Percentiles rank a stretch among this genome's conserved stretches.
Evolutionary conservation across 1,139 yeast species (phyloP).

Genomic region (Saccharomycopsis hybrid): DNA sequence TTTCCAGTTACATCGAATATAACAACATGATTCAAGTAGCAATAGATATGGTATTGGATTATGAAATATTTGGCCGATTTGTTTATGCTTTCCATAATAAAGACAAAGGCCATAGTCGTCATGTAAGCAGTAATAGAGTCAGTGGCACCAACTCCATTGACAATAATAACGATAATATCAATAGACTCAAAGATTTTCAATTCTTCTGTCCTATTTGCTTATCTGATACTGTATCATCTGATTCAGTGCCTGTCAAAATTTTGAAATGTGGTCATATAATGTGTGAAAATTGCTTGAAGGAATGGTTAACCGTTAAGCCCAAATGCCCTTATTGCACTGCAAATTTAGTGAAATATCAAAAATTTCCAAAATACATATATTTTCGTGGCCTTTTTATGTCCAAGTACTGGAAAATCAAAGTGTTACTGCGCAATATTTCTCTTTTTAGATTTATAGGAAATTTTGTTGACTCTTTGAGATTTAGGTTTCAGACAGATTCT

Average conservation of each 20-base stretch:
- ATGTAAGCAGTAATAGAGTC: background rate
- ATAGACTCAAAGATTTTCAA: background rate
- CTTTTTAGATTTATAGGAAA: too few species aligned
- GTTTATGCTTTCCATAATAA: background rate
- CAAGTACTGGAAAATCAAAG: constrained; percentile 16
- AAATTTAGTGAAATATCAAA: constrained; percentile 2
- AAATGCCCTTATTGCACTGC: constrained; percentile 19
- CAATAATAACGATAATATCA: background rate
- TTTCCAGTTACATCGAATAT: constrained; percentile 4
- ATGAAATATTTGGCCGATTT: constrained; percentile 6
- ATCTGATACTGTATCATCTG: constrained; percentile 4
- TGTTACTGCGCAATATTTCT: background rate
- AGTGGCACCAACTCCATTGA: background rate
- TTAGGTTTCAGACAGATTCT: too few species aligned
- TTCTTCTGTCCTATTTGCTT: constrained; percentile 18
- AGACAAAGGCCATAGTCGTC: background rate
- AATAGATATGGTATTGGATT: constrained; percentile 8
- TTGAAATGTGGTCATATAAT: constrained; percentile 18
- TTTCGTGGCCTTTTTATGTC: constrained; percentile 15
- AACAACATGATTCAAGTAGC: constrained; percentile 12
- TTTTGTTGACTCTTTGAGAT: too few species aligned
- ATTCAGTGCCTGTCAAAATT: constrained; percentile 3
- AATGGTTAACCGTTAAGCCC: constrained; percentile 16
- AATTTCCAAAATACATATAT: background rate
- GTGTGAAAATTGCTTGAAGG: constrained; percentile 13